phyloP scores from a whole-genome alignment of 805 yeast genomes.

The Huiozyma sinensis region DNA sequence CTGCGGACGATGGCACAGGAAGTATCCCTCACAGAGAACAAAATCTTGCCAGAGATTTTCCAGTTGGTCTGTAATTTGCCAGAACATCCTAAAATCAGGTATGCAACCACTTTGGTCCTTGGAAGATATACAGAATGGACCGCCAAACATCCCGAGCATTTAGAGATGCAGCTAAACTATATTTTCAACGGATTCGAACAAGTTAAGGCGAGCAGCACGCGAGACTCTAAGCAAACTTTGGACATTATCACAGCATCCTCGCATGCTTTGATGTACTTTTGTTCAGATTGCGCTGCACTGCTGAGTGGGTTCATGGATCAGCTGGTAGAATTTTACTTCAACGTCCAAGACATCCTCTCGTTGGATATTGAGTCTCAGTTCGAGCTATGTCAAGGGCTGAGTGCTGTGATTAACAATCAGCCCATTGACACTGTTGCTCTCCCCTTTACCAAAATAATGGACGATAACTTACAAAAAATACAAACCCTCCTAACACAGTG shows the following conservation, averaged over 20 bases:
- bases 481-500: constrained; percentile 15
- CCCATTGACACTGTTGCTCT: constrained; percentile 42
- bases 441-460: constrained; percentile 58
- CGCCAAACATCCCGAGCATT: constrained; percentile 65
- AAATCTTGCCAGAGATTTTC: constrained; percentile 56
- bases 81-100: constrained; percentile 75
- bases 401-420: constrained; percentile 63
- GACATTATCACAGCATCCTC: constrained; percentile 74
- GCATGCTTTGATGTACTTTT: constrained; percentile 86
- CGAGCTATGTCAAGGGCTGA: constrained; percentile 83
- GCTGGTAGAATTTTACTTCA: constrained; percentile 60
- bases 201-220: constrained; percentile 7
- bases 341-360: constrained; percentile 36
- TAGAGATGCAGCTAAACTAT: constrained; percentile 76
- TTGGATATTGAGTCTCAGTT: constrained; percentile 54
- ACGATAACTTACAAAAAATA: constrained; percentile 33
- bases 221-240: constrained; percentile 16
- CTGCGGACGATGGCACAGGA: constrained; percentile 93
- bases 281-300: constrained; percentile 74
- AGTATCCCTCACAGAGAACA: constrained; percentile 55
- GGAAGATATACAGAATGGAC: constrained; percentile 99
- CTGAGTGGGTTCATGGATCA: constrained; percentile 63
- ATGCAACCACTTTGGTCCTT: constrained; percentile 83
- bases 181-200: constrained; percentile 62
- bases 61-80: constrained; percentile 54